Percentiles rank a stretch among this genome's conserved stretches.
Evolutionary conservation across 129 eudicot species (phyloP).

Genomic region (Lactuca saligna): DNA sequence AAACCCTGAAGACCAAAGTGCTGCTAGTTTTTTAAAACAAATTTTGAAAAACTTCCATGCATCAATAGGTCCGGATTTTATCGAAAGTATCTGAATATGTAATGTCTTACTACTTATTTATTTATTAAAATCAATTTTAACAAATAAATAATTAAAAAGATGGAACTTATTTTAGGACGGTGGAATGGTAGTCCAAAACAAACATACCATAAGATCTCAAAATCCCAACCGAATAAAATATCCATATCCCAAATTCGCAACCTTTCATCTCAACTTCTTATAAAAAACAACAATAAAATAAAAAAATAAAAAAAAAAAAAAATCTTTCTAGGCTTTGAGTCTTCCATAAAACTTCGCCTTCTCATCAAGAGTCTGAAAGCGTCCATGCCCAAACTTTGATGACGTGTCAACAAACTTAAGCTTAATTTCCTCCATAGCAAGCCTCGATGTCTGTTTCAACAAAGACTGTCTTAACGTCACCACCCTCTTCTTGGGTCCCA

Average conservation of each 20-base stretch:
- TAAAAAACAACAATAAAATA: background rate
- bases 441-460: constrained; percentile 57
- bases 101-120: too few species aligned
- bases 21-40: too few species aligned
- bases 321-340: constrained; percentile 33
- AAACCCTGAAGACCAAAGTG: too few species aligned
- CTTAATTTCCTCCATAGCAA: constrained; percentile 63
- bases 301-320: background rate
- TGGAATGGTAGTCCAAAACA: background rate
- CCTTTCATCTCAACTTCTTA: too few species aligned
- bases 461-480: constrained; percentile 61
- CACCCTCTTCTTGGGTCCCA: constrained; percentile 69
- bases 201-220: background rate
- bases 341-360: constrained; percentile 53
- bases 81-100: too few species aligned
- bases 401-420: constrained; percentile 66
- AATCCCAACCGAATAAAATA: too few species aligned
- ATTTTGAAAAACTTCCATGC: too few species aligned
- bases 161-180: too few species aligned
- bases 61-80: too few species aligned
- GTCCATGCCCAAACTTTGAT: constrained; percentile 62
- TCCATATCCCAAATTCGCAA: too few species aligned
- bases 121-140: too few species aligned
- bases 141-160: too few species aligned
- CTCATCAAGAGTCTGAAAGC: constrained; percentile 59